These are phyloP conservation scores for Polychaeton citri DNA, from an alignment of 2,329 filamentous ascomycete species.

Conservation along the genomic window DNA sequence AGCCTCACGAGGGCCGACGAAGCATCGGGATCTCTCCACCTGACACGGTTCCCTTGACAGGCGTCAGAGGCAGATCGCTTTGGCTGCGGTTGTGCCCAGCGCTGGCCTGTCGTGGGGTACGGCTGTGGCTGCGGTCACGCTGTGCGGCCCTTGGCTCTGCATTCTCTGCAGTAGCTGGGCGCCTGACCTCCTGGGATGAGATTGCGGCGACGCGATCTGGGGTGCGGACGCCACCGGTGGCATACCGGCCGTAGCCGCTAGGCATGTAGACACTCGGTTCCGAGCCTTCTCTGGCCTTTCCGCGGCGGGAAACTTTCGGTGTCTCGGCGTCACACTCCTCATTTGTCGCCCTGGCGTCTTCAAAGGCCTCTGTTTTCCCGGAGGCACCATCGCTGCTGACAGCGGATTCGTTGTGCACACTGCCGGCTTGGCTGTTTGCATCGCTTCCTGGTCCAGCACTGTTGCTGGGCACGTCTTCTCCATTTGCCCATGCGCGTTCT, in stretches of 20 bases:
- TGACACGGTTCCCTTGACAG: slow-evolving; percentile 10
- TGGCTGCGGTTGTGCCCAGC: slow-evolving; percentile 4
- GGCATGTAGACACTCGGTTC: background rate
- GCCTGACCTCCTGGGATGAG: slow-evolving; percentile 8
- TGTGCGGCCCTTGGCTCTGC: background rate
- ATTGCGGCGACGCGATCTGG: slow-evolving; percentile 2
- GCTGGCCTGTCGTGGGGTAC: slow-evolving; percentile 1
- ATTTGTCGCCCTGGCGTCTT: slow-evolving; percentile 11
- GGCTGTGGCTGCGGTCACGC: slow-evolving; percentile 1
- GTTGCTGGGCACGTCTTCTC: slow-evolving; percentile 1
- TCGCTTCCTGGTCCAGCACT: background rate
- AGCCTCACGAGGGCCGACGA: no score
- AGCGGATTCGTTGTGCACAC: background rate
- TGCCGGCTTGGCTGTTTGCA: background rate
- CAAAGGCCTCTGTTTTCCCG: slow-evolving; percentile 11
- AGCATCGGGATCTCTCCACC: no score
- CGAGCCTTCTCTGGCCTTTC: background rate
- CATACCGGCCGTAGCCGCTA: slow-evolving; percentile 1
- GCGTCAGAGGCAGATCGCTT: slow-evolving; percentile 1
- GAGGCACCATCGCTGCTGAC: slow-evolving; percentile 1
- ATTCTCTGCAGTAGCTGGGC: slow-evolving; percentile 1
- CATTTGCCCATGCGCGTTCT: slow-evolving; percentile 25
- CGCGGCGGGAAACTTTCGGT: background rate
- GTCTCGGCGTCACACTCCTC: slow-evolving; percentile 2
- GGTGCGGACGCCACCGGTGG: slow-evolving; percentile 5